Percentiles rank a stretch among this genome's conserved stretches.
phyloP scores from a whole-genome alignment of 768 basidiomycete genomes.

The Artomyces pyxidatus region DNA sequence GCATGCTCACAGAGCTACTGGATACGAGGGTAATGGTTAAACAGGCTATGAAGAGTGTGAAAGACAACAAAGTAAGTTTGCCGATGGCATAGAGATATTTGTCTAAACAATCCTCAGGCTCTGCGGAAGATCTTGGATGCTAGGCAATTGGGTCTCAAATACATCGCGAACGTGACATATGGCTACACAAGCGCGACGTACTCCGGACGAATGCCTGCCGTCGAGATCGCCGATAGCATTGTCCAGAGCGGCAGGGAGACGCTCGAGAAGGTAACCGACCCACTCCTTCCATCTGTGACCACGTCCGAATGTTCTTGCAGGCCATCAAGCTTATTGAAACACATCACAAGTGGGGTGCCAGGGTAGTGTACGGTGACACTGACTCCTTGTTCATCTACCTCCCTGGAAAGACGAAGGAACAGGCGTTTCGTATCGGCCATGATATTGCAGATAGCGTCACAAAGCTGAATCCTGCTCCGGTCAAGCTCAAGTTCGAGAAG shows the following conservation, averaged over 20 bases:
- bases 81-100: not conserved
- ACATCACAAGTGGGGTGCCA: constrained; percentile 79
- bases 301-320: constrained; percentile 30
- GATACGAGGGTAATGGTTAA: constrained; percentile 98
- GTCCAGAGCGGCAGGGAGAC: constrained; percentile 96
- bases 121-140: constrained; percentile 76
- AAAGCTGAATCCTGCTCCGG: constrained; percentile 74
- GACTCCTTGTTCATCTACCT: constrained; percentile 92
- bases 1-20: constrained; percentile 89
- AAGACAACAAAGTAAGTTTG: constrained; percentile 60
- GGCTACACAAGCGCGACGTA: constrained; percentile 93
- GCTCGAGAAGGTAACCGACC: constrained; percentile 65
- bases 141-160: constrained; percentile 88
- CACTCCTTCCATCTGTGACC: not conserved
- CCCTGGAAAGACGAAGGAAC: constrained; percentile 85
- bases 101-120: constrained; percentile 37
- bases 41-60: constrained; percentile 82
- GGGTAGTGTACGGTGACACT: constrained; percentile 93
- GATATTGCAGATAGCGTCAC: constrained; percentile 91
- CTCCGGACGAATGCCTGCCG: constrained; percentile 96
- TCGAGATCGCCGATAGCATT: constrained; percentile 96
- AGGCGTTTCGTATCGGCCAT: constrained; percentile 88
- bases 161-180: constrained; percentile 90
- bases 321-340: constrained; percentile 75
- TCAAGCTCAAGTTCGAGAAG: constrained; percentile 99